Percentiles rank a stretch among this genome's conserved stretches.
phyloP scores from a whole-genome alignment of 225 moss, liverwort and hornwort genomes.

The Pseudisothecium myosuroides region DNA sequence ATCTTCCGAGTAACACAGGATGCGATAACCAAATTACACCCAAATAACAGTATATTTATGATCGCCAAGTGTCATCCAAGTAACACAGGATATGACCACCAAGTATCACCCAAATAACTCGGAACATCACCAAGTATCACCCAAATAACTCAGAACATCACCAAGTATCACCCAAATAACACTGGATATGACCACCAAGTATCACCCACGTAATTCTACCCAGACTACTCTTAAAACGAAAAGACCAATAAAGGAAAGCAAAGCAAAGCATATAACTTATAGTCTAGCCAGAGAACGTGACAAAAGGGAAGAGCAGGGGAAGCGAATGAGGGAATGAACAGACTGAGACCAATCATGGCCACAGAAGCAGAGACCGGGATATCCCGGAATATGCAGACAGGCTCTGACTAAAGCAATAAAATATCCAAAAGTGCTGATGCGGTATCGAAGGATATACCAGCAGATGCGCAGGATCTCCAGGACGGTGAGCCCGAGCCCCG shows the following conservation, averaged over 20 bases:
- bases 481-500: background rate
- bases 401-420: background rate
- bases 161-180: background rate
- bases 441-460: constrained; percentile 9
- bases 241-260: background rate
- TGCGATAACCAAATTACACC: too few relatives aligned
- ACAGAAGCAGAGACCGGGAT: background rate
- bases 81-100: background rate
- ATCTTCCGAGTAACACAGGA: too few relatives aligned
- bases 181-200: background rate
- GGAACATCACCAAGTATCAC: too few relatives aligned
- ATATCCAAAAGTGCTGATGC: background rate
- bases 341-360: background rate
- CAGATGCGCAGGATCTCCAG: background rate
- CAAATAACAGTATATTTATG: background rate
- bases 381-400: constrained; percentile 8
- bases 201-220: too few relatives aligned
- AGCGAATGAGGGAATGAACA: background rate
- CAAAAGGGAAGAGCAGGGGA: background rate
- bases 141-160: too few relatives aligned
- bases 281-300: background rate
- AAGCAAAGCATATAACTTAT: background rate
- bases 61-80: background rate
- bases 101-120: too few relatives aligned
- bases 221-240: background rate